Base-by-base conservation (phyloP, 1,284 basidiomycete species). In the Puccinia polysora region DNA sequence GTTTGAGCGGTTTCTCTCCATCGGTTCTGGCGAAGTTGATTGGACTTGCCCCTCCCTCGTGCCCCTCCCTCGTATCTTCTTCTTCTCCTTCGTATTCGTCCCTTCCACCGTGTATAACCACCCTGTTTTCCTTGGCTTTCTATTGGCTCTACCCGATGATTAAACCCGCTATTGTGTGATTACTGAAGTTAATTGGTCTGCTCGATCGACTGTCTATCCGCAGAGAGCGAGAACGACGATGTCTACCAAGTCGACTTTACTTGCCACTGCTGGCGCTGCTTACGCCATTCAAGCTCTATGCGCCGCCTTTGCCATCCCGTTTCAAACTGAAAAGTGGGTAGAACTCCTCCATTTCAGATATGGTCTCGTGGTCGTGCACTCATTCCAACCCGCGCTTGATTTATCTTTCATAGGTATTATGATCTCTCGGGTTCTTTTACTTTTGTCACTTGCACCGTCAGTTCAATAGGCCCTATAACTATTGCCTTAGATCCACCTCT, bases 351-450 rank as follows among this genome's bases (percentile, higher is more conserved):
- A n/a, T n/a, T n/a, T 23, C 25, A 28, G 15, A 18, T 30, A 36
- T 36, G 6, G 10, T 59, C n/a, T 34, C 40, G 56, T 55, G 14
- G 32, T 55, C 23, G 15, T 20, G 15, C 3, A 30, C 32, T 55
- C 23, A 28, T 49, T 49, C 8, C 18, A 23, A 49, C 47, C 2
- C 23, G 3, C 12, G n/a, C 12, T 47, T 47, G 43, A 47, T n/a
- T 12, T n/a, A n/a, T n/a, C n/a, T n/a, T n/a, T n/a, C n/a, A n/a
- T n/a, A 69, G 67, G 34, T 69, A 58, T 25, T 69, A 69, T 45
- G 67, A 69, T 28, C 18, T 69, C 8, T 69, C 67, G 45, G 67
- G 67, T 10, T 69, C 67, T 56, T 40, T 58, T 23, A 69, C 67
- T 28, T 69, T 69, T 30, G 25, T 69, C 1, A 58, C 43, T 36